These are phyloP conservation scores for Caulochytrium protostelioides DNA, from an alignment of 371 early-diverging fungal species.

Conservation along the genomic window DNA sequence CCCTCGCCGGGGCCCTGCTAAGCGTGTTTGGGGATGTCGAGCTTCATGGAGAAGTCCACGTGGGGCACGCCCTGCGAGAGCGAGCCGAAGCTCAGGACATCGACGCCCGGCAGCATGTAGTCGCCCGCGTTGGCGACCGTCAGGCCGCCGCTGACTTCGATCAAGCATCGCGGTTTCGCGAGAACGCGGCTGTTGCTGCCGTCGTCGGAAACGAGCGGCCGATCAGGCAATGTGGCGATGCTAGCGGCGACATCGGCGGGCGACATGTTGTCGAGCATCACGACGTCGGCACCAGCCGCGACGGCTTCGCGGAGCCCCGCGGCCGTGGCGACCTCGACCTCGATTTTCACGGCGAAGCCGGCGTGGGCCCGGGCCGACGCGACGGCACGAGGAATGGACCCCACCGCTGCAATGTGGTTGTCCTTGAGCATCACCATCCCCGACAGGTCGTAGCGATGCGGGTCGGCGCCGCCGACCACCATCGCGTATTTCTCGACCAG, in stretches of 20 bases:
- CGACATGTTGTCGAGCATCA: constrained; percentile 65
- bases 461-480: constrained; percentile 86
- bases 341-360: constrained; percentile 86
- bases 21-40: too few relatives aligned
- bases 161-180: constrained; percentile 44
- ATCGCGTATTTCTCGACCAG: constrained; percentile 93
- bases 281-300: constrained; percentile 82
- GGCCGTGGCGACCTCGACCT: constrained; percentile 82
- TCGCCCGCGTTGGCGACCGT: constrained; percentile 58
- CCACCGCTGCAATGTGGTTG: constrained; percentile 88
- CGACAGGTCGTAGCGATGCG: constrained; percentile 88
- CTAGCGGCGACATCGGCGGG: not conserved
- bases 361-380: constrained; percentile 51
- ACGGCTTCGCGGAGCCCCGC: constrained; percentile 92
- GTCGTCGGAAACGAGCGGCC: constrained; percentile 35
- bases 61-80: constrained; percentile 85
- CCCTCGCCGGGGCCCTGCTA: too few relatives aligned
- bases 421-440: constrained; percentile 97
- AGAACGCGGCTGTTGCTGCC: constrained; percentile 52
- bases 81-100: constrained; percentile 77
- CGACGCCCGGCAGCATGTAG: constrained; percentile 72
- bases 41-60: constrained; percentile 87
- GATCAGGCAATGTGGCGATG: constrained; percentile 51
- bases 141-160: constrained; percentile 90
- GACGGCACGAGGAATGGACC: constrained; percentile 79